Evolutionary conservation across 139 green algal genomes (phyloP).

Genomic region (Picochlorum sp.): DNA sequence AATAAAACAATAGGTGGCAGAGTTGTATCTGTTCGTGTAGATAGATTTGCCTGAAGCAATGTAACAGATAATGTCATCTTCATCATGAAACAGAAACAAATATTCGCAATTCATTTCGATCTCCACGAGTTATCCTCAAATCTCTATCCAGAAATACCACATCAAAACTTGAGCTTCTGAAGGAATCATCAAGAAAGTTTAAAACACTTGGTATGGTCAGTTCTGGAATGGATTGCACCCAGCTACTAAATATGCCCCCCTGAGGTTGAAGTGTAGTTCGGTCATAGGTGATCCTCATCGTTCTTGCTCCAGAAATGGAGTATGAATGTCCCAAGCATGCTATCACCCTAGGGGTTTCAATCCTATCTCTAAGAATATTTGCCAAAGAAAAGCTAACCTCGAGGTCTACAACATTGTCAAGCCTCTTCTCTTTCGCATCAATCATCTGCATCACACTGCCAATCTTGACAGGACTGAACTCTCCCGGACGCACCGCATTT

Average conservation of each 20-base stretch:
- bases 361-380: conserved; percentile 1
- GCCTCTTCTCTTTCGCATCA: background rate
- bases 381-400: conserved; percentile 7
- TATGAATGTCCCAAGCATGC: conserved; percentile 24
- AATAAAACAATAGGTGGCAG: conserved; percentile 71
- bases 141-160: conserved; percentile 37
- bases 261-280: conserved; percentile 13
- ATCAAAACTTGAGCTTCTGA: conserved; percentile 36
- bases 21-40: conserved; percentile 72
- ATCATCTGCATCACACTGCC: conserved; percentile 23
- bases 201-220: conserved; percentile 31
- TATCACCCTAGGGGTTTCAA: conserved; percentile 5
- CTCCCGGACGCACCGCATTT: conserved; percentile 11
- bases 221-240: conserved; percentile 32
- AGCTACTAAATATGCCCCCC: conserved; percentile 23
- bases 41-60: conserved; percentile 56
- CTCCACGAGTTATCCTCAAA: conserved; percentile 42
- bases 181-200: conserved; percentile 11
- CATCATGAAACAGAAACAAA: conserved; percentile 7
- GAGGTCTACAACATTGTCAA: conserved; percentile 30
- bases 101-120: conserved; percentile 31
- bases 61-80: too few species aligned
- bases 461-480: conserved; percentile 31
- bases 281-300: conserved; percentile 23
- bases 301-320: conserved; percentile 6